Evolutionary conservation across 2,329 filamentous ascomycete species (phyloP).

Genomic region (Beauveria sp.): DNA sequence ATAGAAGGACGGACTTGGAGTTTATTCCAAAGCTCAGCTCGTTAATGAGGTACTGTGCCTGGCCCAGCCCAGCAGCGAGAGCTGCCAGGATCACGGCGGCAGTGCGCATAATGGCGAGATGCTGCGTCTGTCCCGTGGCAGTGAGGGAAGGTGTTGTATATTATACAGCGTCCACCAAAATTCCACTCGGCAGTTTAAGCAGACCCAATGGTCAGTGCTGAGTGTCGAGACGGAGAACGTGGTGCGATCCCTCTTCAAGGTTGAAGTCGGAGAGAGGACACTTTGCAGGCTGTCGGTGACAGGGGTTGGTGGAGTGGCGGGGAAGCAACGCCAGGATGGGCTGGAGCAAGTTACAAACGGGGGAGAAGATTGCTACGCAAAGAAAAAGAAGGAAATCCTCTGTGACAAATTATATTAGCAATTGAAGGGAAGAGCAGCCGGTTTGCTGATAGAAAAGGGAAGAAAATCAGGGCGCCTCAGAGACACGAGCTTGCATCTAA

Average conservation of each 20-base stretch:
- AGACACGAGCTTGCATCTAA: neutral
- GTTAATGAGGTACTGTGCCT: constrained; percentile 61
- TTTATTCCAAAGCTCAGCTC: constrained; percentile 72
- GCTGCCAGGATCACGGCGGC: constrained; percentile 5
- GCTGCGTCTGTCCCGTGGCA: neutral
- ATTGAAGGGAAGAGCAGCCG: neutral
- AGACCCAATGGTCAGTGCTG: neutral
- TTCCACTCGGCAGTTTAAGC: neutral
- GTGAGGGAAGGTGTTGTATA: neutral
- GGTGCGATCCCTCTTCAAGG: neutral
- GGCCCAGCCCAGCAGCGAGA: constrained; percentile 40
- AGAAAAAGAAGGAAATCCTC: neutral
- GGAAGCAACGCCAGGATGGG: neutral
- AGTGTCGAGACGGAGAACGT: neutral
- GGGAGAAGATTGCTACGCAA: neutral
- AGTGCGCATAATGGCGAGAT: constrained; percentile 3
- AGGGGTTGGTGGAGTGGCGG: constrained; percentile 1
- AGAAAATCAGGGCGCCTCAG: neutral
- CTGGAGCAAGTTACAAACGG: neutral
- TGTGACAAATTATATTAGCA: neutral
- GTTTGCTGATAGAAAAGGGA: neutral
- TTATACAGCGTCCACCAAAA: neutral
- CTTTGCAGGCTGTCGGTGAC: constrained; percentile 3
- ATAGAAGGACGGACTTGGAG: constrained; percentile 40
- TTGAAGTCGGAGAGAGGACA: constrained; percentile 1